phyloP scores from a whole-genome alignment of 164 flowering plant genomes.

The Stephania yunnanensis region DNA sequence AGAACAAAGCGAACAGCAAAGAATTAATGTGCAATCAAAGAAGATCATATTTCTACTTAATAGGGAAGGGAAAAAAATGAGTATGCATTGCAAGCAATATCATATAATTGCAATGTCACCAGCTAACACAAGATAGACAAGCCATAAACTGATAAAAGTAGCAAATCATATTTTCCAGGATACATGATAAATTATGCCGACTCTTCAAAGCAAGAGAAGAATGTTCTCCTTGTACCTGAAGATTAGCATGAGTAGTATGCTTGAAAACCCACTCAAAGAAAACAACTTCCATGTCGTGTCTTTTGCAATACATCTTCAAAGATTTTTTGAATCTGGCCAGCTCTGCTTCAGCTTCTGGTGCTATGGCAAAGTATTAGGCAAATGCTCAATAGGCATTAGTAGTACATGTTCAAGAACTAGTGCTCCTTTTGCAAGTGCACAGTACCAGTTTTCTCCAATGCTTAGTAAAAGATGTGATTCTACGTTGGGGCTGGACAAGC shows the following conservation, averaged over 20 bases:
- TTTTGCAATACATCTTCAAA: constrained; percentile 53
- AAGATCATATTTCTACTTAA: not conserved
- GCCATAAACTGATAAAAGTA: not conserved
- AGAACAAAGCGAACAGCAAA: not conserved
- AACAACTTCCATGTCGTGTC: constrained; percentile 60
- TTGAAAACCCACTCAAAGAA: constrained; percentile 79
- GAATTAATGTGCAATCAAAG: not conserved
- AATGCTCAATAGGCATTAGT: constrained; percentile 79
- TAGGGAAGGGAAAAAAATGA: not conserved
- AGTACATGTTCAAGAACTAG: constrained; percentile 75
- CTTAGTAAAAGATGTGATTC: constrained; percentile 83
- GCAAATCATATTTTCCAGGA: not conserved
- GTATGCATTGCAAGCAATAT: too few relatives aligned
- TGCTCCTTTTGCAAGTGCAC: constrained; percentile 89
- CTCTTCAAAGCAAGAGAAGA: not conserved
- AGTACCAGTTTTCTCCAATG: constrained; percentile 71
- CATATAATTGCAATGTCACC: not conserved
- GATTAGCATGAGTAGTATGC: constrained; percentile 80
- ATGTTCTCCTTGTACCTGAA: constrained; percentile 54
- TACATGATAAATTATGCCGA: too few relatives aligned
- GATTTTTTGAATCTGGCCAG: constrained; percentile 51
- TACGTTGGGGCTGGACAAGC: constrained; percentile 79
- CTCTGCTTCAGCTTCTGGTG: constrained; percentile 51
- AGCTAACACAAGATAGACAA: not conserved
- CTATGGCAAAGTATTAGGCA: constrained; percentile 49